phyloP scores from a whole-genome alignment of 164 flowering plant genomes.

The Aristolochia fimbriata region DNA sequence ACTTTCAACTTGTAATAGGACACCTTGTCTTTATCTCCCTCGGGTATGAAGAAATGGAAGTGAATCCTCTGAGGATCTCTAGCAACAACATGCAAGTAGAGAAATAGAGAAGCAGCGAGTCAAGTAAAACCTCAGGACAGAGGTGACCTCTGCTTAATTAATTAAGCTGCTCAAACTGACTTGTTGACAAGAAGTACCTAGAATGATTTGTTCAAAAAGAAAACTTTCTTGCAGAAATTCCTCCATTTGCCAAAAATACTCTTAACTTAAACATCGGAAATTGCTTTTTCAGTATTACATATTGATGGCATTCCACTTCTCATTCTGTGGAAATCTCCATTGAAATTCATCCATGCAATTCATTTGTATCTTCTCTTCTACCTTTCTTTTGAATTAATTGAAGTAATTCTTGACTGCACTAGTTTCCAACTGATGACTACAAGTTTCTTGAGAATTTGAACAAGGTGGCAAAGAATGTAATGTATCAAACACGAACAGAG shows the following conservation, averaged over 20 bases:
- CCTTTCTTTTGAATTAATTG: too few relatives aligned
- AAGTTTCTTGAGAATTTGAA: background rate
- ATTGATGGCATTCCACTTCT: too few relatives aligned
- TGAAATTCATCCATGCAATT: too few relatives aligned
- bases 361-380: too few relatives aligned
- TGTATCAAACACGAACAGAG: background rate
- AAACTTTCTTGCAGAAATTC: background rate
- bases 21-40: conserved; percentile 18
- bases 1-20: conserved; percentile 28
- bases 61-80: conserved; percentile 23
- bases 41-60: conserved; percentile 32
- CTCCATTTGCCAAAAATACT: background rate
- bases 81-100: conserved; percentile 1
- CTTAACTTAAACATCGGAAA: too few relatives aligned
- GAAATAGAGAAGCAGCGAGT: background rate
- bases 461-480: background rate
- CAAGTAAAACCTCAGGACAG: background rate
- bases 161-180: background rate
- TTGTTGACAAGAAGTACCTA: background rate
- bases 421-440: background rate
- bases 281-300: too few relatives aligned
- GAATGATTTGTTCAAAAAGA: background rate
- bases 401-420: too few relatives aligned
- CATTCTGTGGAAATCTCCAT: too few relatives aligned
- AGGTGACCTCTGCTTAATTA: background rate